Evolutionary conservation across 768 basidiomycete genomes (phyloP).

Genomic region (Leccinum subtestaceum): DNA sequence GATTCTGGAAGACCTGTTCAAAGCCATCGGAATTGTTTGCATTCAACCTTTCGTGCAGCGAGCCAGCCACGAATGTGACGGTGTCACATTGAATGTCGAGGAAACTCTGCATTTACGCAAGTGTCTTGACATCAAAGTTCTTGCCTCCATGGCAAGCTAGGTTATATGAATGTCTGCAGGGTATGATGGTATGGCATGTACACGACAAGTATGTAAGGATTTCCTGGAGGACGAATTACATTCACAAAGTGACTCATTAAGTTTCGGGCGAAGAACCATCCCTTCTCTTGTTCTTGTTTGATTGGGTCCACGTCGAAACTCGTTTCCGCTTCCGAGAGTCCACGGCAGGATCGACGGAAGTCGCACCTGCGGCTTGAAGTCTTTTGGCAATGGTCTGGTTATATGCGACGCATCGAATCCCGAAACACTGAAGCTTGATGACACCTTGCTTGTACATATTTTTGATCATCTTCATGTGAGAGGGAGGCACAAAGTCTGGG

Average conservation of each 20-base stretch:
- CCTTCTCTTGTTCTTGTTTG: conserved; percentile 13
- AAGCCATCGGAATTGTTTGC: conserved; percentile 61
- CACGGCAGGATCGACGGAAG: neutral
- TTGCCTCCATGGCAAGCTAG: conserved; percentile 27
- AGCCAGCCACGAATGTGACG: conserved; percentile 1
- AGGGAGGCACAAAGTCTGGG: conserved; percentile 23
- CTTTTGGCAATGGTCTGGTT: conserved; percentile 14
- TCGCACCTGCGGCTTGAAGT: conserved; percentile 4
- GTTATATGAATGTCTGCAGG: neutral
- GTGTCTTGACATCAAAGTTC: conserved; percentile 58
- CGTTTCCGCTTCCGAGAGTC: conserved; percentile 16
- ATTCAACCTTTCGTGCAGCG: conserved; percentile 57
- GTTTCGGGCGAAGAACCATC: neutral
- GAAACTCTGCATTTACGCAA: conserved; percentile 57
- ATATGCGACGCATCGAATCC: conserved; percentile 21
- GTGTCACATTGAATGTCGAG: conserved; percentile 48
- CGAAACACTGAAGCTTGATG: conserved; percentile 28
- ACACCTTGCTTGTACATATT: conserved; percentile 30
- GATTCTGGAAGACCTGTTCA: conserved; percentile 80
- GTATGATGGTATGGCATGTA: neutral
- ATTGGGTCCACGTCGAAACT: neutral
- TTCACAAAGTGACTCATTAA: neutral
- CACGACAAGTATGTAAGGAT: neutral
- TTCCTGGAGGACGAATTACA: conserved; percentile 8
- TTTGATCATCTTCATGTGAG: conserved; percentile 23